These are phyloP conservation scores for Trametes versicolor DNA, from an alignment of 1,284 basidiomycete genomes.

Conservation along the genomic window DNA sequence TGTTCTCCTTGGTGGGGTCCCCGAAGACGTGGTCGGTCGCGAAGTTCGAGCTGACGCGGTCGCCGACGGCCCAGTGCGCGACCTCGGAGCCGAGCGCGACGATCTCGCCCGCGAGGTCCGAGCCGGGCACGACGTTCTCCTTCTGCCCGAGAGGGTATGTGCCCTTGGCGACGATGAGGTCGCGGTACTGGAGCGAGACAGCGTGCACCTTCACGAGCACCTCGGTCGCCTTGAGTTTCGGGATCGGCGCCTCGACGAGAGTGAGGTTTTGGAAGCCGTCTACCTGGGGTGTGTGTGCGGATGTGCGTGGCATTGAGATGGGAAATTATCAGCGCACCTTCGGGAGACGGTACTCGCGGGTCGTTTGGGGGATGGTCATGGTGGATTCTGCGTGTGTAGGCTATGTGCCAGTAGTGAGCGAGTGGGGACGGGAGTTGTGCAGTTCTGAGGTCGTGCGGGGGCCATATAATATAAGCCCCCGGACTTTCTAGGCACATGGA, in stretches of 20 bases:
- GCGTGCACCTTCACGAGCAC: slow-evolving; percentile 62
- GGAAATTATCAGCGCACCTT: too few relatives aligned
- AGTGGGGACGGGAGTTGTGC: too few relatives aligned
- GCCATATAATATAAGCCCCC: too few relatives aligned
- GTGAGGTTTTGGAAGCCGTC: slow-evolving; percentile 46
- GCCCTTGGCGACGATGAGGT: slow-evolving; percentile 51
- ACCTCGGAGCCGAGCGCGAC: slow-evolving; percentile 63
- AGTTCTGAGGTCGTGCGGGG: too few relatives aligned
- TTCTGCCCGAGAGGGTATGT: slow-evolving; percentile 44
- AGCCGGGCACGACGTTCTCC: slow-evolving; percentile 59
- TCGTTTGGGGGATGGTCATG: slow-evolving; percentile 44
- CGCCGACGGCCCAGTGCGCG: slow-evolving; percentile 55
- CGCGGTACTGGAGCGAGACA: slow-evolving; percentile 61
- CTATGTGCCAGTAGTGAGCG: not conserved
- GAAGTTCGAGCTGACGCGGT: slow-evolving; percentile 55
- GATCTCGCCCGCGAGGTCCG: slow-evolving; percentile 72
- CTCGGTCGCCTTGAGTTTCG: slow-evolving; percentile 49
- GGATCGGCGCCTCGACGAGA: slow-evolving; percentile 46
- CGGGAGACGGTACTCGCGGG: slow-evolving; percentile 47
- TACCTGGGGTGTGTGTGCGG: slow-evolving; percentile 27
- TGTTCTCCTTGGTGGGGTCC: slow-evolving; percentile 35
- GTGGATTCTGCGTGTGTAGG: not conserved
- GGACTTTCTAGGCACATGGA: too few relatives aligned
- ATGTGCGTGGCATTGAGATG: not conserved
- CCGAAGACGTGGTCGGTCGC: slow-evolving; percentile 27